Evolutionary conservation across 352 stramenopile genomes (phyloP).

Genomic region (Plasmopara viticola): DNA sequence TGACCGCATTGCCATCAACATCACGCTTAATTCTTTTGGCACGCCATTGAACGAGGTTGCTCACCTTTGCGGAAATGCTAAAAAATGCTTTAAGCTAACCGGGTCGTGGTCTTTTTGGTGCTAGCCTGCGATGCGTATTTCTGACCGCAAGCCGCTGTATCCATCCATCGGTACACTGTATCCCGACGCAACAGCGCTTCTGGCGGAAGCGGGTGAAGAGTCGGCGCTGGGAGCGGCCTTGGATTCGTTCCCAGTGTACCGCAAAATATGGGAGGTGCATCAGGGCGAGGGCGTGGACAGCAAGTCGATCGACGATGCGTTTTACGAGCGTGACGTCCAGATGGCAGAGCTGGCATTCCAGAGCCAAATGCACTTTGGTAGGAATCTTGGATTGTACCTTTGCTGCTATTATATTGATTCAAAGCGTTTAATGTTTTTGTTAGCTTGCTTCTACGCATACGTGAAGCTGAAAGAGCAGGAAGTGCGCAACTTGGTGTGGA

Average conservation of each 20-base stretch:
- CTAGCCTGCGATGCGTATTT: slow-evolving; percentile 94
- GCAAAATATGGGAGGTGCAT: slow-evolving; percentile 96
- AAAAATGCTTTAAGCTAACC: too few species aligned
- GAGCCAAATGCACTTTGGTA: slow-evolving; percentile 98
- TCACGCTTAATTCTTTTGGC: slow-evolving; percentile 98
- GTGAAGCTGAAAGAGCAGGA: slow-evolving; percentile 99
- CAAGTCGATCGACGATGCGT: slow-evolving; percentile 98
- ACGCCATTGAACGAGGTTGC: slow-evolving; percentile 82
- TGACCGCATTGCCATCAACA: slow-evolving; percentile 98
- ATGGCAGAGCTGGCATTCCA: slow-evolving; percentile 98
- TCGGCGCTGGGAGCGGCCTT: slow-evolving; percentile 81
- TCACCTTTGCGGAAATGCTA: not conserved
- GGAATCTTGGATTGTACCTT: not conserved
- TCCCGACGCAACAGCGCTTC: slow-evolving; percentile 91
- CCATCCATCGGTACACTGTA: slow-evolving; percentile 97
- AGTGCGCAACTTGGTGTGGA: slow-evolving; percentile 99
- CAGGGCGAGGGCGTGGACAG: slow-evolving; percentile 89
- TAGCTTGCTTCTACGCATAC: slow-evolving; percentile 96
- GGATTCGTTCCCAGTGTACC: slow-evolving; percentile 94
- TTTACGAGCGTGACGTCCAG: slow-evolving; percentile 98
- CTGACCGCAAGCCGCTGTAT: slow-evolving; percentile 96
- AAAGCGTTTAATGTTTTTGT: not conserved
- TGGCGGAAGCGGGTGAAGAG: slow-evolving; percentile 92
- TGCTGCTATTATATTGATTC: not conserved
- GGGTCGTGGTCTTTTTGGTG: not conserved